Percentiles rank a stretch among this genome's conserved stretches.
Evolutionary conservation across 192 early-diverging fungal genomes (phyloP).

Genomic region (Rhizophagus sp.): DNA sequence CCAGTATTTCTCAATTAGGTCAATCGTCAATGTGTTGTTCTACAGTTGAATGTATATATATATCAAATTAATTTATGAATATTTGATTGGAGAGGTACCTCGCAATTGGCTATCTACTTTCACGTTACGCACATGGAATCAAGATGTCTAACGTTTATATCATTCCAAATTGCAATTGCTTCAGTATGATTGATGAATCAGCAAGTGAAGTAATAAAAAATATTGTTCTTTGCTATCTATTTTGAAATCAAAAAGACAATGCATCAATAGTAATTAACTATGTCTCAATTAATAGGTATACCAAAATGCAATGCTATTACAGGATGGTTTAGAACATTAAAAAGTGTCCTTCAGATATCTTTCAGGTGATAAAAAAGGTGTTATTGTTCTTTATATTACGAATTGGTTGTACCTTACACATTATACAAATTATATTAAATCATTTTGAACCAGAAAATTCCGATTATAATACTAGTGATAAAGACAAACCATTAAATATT

Average conservation of each 20-base stretch:
- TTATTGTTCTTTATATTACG: neutral
- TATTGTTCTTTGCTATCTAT: too few species aligned
- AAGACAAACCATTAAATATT: slow-evolving; percentile 17
- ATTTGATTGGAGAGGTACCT: neutral
- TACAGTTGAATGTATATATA: neutral
- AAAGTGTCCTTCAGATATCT: slow-evolving; percentile 4
- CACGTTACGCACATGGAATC: neutral
- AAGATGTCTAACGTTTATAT: neutral
- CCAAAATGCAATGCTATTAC: too few species aligned
- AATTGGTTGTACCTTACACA: slow-evolving; percentile 9
- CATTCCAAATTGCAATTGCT: too few species aligned
- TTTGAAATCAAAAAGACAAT: too few species aligned
- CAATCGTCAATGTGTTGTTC: too few species aligned
- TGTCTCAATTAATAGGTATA: too few species aligned
- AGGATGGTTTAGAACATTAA: neutral
- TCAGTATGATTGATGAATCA: too few species aligned
- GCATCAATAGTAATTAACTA: too few species aligned
- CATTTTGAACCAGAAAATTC: slow-evolving; percentile 1
- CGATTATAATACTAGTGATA: slow-evolving; percentile 5
- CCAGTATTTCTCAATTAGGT: neutral
- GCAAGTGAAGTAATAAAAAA: too few species aligned
- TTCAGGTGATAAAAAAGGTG: neutral
- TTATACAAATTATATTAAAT: slow-evolving; percentile 9
- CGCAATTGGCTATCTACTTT: neutral
- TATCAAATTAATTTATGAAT: neutral